Evolutionary conservation across 768 basidiomycete genomes (phyloP), one percentile per base, ranked within the genome.

Genomic region (Crepidotus variabilis): DNA sequence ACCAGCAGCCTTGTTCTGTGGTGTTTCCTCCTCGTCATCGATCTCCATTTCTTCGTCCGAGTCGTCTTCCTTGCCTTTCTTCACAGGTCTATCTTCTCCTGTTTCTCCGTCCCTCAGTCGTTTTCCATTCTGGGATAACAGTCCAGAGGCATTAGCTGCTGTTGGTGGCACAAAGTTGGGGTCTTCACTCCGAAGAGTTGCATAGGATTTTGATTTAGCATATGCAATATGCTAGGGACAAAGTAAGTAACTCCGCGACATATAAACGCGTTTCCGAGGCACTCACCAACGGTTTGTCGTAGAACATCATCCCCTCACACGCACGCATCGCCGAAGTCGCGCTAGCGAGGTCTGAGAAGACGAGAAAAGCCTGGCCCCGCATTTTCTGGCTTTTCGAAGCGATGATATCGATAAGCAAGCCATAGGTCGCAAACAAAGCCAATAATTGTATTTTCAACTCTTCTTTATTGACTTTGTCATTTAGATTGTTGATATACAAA

Each of bases 331-430:
- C 96, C 53, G 92, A 84, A 5, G 96, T 98, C 56, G 94, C 92
- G 53, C 87, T 85, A 9, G 91, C 84, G 50, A 96, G 85, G 74
- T 98, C 96, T 51, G 84, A 82, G 74, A 97, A 98, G 64, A 96
- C 94, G 66, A 98, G 86, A 73, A 97, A 98, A 1, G 96, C 96
- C 72, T 97, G 94, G 20, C 94, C 95, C 61, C 88, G 83, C 87
- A 91, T 92, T 71, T 87, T 90, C 57, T 83, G 75, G 67, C 79
- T 83, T 72, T 96, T 94, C 22, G 88, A 85, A 21, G 95, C 94
- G 56, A 98, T 83, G 57, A 98, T 85, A 70, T 98, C 96, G 76
- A 98, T 84, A 56, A 98, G 78, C 69, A 87, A 90, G 69, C 96
- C 96, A 73, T 97, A 91, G 46, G 94, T 90, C 7, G 89, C 88